Evolutionary conservation across 192 early-diverging fungal genomes (phyloP).

Genomic region (Obelidium mucronatum): DNA sequence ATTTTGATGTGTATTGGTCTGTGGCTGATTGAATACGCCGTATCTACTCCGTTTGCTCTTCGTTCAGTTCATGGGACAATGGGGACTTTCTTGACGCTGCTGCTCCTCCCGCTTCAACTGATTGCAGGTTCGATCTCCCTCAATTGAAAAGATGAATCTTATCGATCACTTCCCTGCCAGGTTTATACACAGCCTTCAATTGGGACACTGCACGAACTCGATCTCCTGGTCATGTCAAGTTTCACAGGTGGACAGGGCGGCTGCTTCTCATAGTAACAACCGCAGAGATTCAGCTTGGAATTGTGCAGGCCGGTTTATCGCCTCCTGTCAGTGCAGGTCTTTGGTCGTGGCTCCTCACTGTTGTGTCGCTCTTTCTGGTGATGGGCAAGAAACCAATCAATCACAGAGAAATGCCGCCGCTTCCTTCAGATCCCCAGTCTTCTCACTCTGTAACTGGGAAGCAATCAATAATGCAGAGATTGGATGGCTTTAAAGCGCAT

Average conservation of each 20-base stretch:
- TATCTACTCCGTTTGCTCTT: not conserved
- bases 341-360: not conserved
- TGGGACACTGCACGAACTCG: not conserved
- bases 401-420: too few relatives aligned
- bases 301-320: not conserved
- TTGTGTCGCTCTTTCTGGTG: not conserved
- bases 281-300: constrained; percentile 16
- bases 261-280: not conserved
- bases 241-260: constrained; percentile 11
- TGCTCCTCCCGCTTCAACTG: constrained; percentile 20
- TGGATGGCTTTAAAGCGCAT: too few relatives aligned
- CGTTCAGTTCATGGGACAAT: not conserved
- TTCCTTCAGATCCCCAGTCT: too few relatives aligned
- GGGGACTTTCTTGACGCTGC: constrained; percentile 19
- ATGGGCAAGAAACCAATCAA: too few relatives aligned
- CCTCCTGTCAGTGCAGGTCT: not conserved
- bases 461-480: too few relatives aligned
- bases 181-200: not conserved
- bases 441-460: too few relatives aligned
- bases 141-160: too few relatives aligned
- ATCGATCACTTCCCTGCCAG: too few relatives aligned
- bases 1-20: constrained; percentile 19
- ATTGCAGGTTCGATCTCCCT: too few relatives aligned
- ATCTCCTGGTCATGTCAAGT: not conserved
- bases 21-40: constrained; percentile 18